These are phyloP conservation scores for Tympanopsis confertula DNA, from an alignment of 2,329 filamentous ascomycete genomes.

Conservation along the genomic window DNA sequence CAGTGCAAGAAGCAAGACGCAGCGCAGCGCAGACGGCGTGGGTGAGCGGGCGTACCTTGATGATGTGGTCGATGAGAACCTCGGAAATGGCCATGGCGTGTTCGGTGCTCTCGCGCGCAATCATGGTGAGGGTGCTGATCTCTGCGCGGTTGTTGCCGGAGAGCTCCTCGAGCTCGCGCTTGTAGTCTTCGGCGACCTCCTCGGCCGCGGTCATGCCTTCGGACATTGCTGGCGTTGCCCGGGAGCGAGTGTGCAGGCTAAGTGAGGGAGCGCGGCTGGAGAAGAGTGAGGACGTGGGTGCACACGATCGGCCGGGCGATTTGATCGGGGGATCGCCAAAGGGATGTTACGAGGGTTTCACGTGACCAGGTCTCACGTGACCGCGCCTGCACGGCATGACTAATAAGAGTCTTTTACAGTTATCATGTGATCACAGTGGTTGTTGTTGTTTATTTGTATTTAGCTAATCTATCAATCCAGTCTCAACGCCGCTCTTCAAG, in stretches of 20 bases:
- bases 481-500: no score
- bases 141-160: slow-evolving; percentile 84
- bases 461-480: no score
- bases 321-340: no score
- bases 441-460: no score
- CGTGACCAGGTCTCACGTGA: no score
- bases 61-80: slow-evolving; percentile 83
- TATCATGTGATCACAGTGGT: no score
- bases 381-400: no score
- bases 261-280: background rate
- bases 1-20: slow-evolving; percentile 8
- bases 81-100: slow-evolving; percentile 87
- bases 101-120: slow-evolving; percentile 93
- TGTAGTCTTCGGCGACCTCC: slow-evolving; percentile 91
- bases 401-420: no score
- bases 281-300: background rate
- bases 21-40: slow-evolving; percentile 9
- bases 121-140: slow-evolving; percentile 93
- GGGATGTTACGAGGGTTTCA: no score
- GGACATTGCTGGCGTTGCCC: slow-evolving; percentile 24
- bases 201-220: slow-evolving; percentile 43
- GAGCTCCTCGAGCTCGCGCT: slow-evolving; percentile 82
- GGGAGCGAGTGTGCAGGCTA: background rate
- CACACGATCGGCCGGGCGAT: background rate
- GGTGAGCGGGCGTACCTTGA: slow-evolving; percentile 59